A percentile compares a stretch with the other conserved stretches of the same genome.
Evolutionary conservation across 768 basidiomycete genomes (phyloP).

Genomic region (Pilatotrama ljubarskyi): DNA sequence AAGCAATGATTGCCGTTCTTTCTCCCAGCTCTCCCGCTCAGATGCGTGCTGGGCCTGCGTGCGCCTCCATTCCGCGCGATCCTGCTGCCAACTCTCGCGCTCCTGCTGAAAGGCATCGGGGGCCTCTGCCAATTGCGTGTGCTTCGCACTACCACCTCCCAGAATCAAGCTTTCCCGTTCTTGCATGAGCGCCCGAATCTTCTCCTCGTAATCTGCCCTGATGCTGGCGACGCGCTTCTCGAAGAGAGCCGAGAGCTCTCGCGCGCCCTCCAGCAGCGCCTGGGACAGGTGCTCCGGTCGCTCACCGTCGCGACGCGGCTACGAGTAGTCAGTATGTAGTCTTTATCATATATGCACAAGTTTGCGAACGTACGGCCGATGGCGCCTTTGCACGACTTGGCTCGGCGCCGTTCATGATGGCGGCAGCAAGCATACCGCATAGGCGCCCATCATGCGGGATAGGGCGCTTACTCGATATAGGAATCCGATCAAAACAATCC

Average conservation of each 20-base stretch:
- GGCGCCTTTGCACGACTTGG: neutral
- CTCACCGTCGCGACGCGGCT: neutral
- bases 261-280: constrained; percentile 8
- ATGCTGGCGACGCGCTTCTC: neutral
- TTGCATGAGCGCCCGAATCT: neutral
- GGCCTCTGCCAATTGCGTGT: neutral
- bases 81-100: neutral
- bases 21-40: neutral
- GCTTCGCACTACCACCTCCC: neutral
- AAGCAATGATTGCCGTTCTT: neutral
- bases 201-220: constrained; percentile 3
- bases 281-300: neutral
- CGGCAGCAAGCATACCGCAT: neutral
- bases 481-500: too few relatives aligned
- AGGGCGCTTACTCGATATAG: neutral
- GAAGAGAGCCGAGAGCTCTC: neutral
- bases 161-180: constrained; percentile 8
- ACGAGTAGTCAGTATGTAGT: neutral
- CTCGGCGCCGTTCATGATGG: constrained; percentile 1
- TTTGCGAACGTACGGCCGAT: neutral
- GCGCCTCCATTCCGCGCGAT: neutral
- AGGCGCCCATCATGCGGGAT: neutral
- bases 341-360: neutral
- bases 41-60: neutral
- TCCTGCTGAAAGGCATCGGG: neutral